These are phyloP conservation scores for Geosmithia flava DNA, from an alignment of 2,329 filamentous ascomycete species.

Conservation along the genomic window DNA sequence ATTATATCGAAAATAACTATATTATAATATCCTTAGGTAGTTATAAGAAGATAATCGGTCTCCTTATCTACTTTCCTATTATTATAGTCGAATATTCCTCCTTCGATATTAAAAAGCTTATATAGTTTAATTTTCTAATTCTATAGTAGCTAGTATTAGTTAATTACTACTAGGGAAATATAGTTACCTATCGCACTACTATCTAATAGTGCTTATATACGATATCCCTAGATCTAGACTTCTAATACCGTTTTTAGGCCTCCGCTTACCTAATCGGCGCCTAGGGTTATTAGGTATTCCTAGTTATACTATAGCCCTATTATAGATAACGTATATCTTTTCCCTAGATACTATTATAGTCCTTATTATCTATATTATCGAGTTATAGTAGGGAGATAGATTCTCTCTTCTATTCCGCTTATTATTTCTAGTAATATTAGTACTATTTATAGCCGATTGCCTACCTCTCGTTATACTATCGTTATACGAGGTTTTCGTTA, in stretches of 20 bases:
- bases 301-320: background rate
- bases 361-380: slow-evolving; percentile 1
- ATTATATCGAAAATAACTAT: background rate
- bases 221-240: background rate
- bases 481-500: no score
- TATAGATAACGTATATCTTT: background rate
- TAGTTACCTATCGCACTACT: slow-evolving; percentile 1
- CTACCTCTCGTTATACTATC: no score
- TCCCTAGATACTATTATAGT: background rate
- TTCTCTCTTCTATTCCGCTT: no score
- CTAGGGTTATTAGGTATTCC: background rate
- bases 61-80: background rate
- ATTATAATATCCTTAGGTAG: background rate
- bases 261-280: background rate
- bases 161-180: slow-evolving; percentile 1
- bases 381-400: no score
- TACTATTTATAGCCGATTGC: no score
- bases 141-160: slow-evolving; percentile 8
- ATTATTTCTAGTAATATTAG: no score
- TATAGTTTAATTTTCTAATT: slow-evolving; percentile 7
- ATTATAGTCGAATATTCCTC: background rate
- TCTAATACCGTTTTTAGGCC: background rate
- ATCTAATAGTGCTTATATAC: slow-evolving; percentile 1
- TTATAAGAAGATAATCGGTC: background rate
- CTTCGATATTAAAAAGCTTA: background rate